phyloP scores from a whole-genome alignment of 2,329 filamentous ascomycete species.

The Phoma sp. region DNA sequence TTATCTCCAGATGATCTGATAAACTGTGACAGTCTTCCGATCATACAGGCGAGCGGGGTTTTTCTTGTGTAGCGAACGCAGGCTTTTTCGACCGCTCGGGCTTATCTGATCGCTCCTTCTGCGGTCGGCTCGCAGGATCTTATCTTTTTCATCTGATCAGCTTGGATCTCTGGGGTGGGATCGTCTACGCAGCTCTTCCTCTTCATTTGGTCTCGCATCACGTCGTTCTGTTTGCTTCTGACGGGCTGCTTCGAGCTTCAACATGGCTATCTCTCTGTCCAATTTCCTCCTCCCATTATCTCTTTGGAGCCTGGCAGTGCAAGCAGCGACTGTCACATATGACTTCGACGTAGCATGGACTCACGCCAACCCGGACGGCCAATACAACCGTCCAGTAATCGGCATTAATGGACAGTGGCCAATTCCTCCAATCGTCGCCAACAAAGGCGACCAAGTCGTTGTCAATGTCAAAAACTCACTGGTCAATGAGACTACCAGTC shows the following conservation, averaged over 20 bases:
- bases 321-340: conserved; percentile 50
- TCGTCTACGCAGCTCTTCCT: conserved; percentile 1
- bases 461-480: conserved; percentile 73
- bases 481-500: conserved; percentile 65
- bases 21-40: conserved; percentile 10
- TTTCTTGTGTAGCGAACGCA: conserved; percentile 8
- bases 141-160: conserved; percentile 37
- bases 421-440: conserved; percentile 73
- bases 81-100: conserved; percentile 9
- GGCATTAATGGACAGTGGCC: conserved; percentile 79
- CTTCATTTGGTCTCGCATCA: background rate
- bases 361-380: conserved; percentile 61
- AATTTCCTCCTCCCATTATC: conserved; percentile 49
- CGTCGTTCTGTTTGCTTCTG: background rate
- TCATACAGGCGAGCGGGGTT: conserved; percentile 1
- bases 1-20: conserved; percentile 32
- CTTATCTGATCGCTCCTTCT: conserved; percentile 32
- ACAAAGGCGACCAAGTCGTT: conserved; percentile 73
- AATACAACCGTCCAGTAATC: conserved; percentile 59
- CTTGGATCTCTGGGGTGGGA: background rate
- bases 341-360: conserved; percentile 63
- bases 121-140: conserved; percentile 22
- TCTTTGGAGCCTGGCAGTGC: conserved; percentile 29
- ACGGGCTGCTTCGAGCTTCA: conserved; percentile 1
- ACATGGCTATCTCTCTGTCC: conserved; percentile 54